These are phyloP conservation scores for Hemileccinum rubropunctum DNA, from an alignment of 768 basidiomycete genomes.

Conservation along the genomic window DNA sequence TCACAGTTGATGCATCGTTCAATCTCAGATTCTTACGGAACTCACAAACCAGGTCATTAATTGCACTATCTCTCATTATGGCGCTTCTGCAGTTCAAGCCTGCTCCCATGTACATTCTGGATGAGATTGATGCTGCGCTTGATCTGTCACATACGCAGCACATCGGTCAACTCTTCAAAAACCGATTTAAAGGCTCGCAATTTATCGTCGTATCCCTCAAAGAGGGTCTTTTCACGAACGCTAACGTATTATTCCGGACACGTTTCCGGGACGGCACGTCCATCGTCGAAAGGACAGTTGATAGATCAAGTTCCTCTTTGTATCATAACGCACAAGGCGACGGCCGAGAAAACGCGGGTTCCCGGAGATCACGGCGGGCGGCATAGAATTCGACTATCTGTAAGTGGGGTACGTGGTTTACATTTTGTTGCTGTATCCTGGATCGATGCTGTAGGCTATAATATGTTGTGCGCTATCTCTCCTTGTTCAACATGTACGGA, in stretches of 20 bases:
- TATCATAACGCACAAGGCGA: slow-evolving; percentile 25
- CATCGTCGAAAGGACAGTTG: slow-evolving; percentile 78
- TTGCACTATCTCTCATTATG: slow-evolving; percentile 98
- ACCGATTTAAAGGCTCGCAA: slow-evolving; percentile 95
- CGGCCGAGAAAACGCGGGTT: slow-evolving; percentile 8
- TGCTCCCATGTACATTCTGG: slow-evolving; percentile 98
- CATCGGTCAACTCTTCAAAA: slow-evolving; percentile 96
- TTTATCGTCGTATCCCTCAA: slow-evolving; percentile 98
- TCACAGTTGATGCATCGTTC: neutral
- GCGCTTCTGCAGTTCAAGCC: slow-evolving; percentile 98
- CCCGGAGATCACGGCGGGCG: slow-evolving; percentile 21
- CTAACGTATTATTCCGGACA: slow-evolving; percentile 92
- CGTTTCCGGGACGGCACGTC: slow-evolving; percentile 94
- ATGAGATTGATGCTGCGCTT: slow-evolving; percentile 97
- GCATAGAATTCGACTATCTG: neutral
- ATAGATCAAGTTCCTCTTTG: slow-evolving; percentile 53
- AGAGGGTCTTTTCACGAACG: slow-evolving; percentile 96
- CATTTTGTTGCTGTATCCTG: slow-evolving; percentile 1
- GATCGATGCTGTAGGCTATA: slow-evolving; percentile 13
- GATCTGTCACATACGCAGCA: slow-evolving; percentile 97
- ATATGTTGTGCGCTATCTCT: slow-evolving; percentile 5
- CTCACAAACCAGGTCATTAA: slow-evolving; percentile 70
- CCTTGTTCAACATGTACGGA: no score
- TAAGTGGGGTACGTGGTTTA: neutral
- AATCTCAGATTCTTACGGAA: neutral